Percentiles rank a stretch among this genome's conserved stretches.
Conservation (phyloP, 345 rosid species). For the Lagerstroemia speciosa region DNA sequence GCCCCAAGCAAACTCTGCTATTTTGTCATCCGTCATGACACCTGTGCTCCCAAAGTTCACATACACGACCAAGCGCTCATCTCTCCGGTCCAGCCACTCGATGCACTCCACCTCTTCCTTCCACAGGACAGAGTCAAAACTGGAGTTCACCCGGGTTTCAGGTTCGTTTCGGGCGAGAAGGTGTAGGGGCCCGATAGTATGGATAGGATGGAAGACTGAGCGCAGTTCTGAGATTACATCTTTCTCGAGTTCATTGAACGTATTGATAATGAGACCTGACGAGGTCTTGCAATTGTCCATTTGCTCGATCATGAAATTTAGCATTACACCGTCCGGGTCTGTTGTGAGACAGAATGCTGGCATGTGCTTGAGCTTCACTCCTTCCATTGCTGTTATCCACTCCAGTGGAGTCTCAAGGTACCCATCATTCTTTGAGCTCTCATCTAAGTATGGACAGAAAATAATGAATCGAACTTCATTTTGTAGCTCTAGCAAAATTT, state of each 20-base stretch:
- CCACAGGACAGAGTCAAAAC: slow-evolving; percentile 11
- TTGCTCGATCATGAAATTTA: slow-evolving; percentile 12
- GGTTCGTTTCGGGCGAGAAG: background rate
- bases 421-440: too few relatives aligned
- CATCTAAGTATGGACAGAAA: too few relatives aligned
- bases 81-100: too few relatives aligned
- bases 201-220: slow-evolving; percentile 11
- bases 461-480: background rate
- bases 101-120: slow-evolving; percentile 9
- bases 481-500: too few relatives aligned
- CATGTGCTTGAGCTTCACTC: slow-evolving; percentile 14
- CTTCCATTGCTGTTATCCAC: slow-evolving; percentile 10
- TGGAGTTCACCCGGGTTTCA: background rate
- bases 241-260: background rate
- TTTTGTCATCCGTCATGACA: background rate
- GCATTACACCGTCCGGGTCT: slow-evolving; percentile 8
- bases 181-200: slow-evolving; percentile 14
- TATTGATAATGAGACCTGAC: slow-evolving; percentile 9
- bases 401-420: too few relatives aligned
- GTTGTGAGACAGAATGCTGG: slow-evolving; percentile 11
- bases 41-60: slow-evolving; percentile 6
- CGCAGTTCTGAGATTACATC: slow-evolving; percentile 9
- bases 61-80: slow-evolving; percentile 6
- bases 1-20: slow-evolving; percentile 8
- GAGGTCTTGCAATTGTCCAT: slow-evolving; percentile 4